Conservation (phyloP, 495 filamentous ascomycete species). For the Talaromyces thailandensis region DNA sequence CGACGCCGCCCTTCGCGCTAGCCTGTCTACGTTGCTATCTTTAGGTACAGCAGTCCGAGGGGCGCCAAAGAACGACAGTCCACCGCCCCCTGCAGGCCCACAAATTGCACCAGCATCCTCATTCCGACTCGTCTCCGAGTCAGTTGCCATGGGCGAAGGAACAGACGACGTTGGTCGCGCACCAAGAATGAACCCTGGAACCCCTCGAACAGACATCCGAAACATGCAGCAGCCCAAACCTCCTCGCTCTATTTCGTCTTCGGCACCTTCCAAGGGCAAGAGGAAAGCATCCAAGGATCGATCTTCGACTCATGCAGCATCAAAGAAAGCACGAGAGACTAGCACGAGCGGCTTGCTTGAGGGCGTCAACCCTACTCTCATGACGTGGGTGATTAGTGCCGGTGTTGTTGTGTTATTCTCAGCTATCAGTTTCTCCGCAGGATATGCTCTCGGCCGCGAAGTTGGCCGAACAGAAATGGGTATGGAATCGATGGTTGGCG, state of each 20-base stretch:
- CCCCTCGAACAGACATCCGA: constrained; percentile 3
- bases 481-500: constrained; percentile 22
- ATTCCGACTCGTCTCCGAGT: constrained; percentile 65
- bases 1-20: constrained; percentile 86
- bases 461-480: constrained; percentile 61
- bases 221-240: constrained; percentile 15
- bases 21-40: constrained; percentile 87
- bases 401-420: constrained; percentile 88
- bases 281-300: constrained; percentile 47
- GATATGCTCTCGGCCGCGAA: constrained; percentile 80
- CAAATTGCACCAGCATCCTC: constrained; percentile 32
- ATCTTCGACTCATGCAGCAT: constrained; percentile 20
- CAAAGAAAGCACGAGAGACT: constrained; percentile 47
- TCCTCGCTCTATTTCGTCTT: constrained; percentile 13
- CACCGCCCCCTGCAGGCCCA: constrained; percentile 15
- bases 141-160: constrained; percentile 52
- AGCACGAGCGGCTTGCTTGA: constrained; percentile 19
- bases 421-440: constrained; percentile 87
- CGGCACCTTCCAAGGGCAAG: constrained; percentile 31
- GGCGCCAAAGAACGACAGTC: constrained; percentile 53
- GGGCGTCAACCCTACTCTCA: constrained; percentile 52
- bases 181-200: constrained; percentile 9
- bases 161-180: constrained; percentile 13
- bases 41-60: constrained; percentile 83
- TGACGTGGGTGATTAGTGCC: constrained; percentile 88